These are phyloP conservation scores for Cercospora sojina DNA, from an alignment of 2,329 filamentous ascomycete genomes.

Conservation along the genomic window DNA sequence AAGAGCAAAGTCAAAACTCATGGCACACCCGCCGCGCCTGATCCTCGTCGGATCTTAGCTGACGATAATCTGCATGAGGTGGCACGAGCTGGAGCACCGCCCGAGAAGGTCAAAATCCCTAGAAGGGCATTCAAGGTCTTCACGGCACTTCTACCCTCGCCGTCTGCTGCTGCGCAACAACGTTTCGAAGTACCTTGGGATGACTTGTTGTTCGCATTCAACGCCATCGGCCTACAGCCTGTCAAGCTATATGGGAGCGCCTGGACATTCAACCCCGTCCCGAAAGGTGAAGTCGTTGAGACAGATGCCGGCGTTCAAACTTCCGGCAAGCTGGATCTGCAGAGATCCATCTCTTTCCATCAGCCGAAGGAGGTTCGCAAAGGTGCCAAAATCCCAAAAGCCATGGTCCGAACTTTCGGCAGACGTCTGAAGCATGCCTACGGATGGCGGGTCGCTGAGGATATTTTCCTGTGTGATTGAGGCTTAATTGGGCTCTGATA, in stretches of 20 bases:
- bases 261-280: slow-evolving; percentile 57
- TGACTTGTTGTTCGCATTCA: slow-evolving; percentile 56
- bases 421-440: slow-evolving; percentile 47
- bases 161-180: slow-evolving; percentile 33
- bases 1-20: slow-evolving; percentile 32
- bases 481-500: background rate
- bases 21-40: slow-evolving; percentile 20
- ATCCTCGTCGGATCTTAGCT: slow-evolving; percentile 15
- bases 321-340: slow-evolving; percentile 40
- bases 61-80: background rate
- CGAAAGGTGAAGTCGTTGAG: slow-evolving; percentile 10
- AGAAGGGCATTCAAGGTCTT: slow-evolving; percentile 44
- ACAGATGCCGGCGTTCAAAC: slow-evolving; percentile 11
- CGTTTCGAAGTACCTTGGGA: slow-evolving; percentile 54
- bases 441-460: slow-evolving; percentile 30
- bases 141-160: slow-evolving; percentile 44
- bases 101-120: slow-evolving; percentile 20
- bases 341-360: slow-evolving; percentile 58
- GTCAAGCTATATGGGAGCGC: slow-evolving; percentile 61
- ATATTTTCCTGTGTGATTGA: slow-evolving; percentile 29
- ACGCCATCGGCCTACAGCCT: slow-evolving; percentile 49
- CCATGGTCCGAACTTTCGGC: slow-evolving; percentile 46
- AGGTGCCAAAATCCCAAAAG: slow-evolving; percentile 51
- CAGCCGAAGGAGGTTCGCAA: slow-evolving; percentile 55
- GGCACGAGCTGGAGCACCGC: background rate